These are phyloP conservation scores for Botryosphaeria dothidea DNA, from an alignment of 2,329 filamentous ascomycete genomes.

Conservation along the genomic window DNA sequence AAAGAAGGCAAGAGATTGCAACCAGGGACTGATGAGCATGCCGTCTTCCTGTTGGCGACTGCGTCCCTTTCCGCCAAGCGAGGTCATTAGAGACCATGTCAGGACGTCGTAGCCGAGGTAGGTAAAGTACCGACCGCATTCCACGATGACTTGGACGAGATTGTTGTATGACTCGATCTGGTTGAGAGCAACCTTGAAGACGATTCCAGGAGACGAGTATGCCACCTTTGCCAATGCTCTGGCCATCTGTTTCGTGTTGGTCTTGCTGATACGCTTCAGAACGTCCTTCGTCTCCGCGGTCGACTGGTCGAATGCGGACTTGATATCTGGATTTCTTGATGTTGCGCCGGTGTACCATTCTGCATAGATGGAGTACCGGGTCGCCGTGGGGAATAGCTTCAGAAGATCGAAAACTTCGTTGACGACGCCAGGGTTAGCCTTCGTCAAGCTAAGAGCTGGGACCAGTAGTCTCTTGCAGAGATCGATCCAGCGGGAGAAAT, in stretches of 20 bases:
- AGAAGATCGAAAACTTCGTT: conserved; percentile 86
- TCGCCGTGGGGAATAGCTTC: conserved; percentile 72
- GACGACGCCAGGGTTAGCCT: conserved; percentile 78
- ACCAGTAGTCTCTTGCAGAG: conserved; percentile 82
- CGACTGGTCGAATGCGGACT: conserved; percentile 74
- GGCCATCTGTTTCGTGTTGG: conserved; percentile 83
- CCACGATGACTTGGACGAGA: conserved; percentile 89
- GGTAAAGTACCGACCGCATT: conserved; percentile 93
- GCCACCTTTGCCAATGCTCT: conserved; percentile 89
- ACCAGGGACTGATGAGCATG: conserved; percentile 84
- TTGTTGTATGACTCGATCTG: conserved; percentile 96
- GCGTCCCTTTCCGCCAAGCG: conserved; percentile 59
- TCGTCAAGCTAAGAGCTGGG: conserved; percentile 83
- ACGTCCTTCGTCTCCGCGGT: conserved; percentile 78
- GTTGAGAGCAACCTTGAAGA: conserved; percentile 84
- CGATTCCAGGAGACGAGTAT: conserved; percentile 83
- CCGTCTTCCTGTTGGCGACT: conserved; percentile 64
- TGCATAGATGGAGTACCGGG: conserved; percentile 84
- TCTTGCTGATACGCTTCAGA: conserved; percentile 85
- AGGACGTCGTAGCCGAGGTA: conserved; percentile 90
- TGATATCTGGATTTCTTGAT: conserved; percentile 76
- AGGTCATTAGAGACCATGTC: conserved; percentile 85
- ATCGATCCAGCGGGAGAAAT: conserved; percentile 78
- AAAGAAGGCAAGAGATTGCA: conserved; percentile 87
- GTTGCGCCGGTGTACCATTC: conserved; percentile 86